Conservation (phyloP, 2,329 filamentous ascomycete genomes). For the Arthrobotrys iridis region DNA sequence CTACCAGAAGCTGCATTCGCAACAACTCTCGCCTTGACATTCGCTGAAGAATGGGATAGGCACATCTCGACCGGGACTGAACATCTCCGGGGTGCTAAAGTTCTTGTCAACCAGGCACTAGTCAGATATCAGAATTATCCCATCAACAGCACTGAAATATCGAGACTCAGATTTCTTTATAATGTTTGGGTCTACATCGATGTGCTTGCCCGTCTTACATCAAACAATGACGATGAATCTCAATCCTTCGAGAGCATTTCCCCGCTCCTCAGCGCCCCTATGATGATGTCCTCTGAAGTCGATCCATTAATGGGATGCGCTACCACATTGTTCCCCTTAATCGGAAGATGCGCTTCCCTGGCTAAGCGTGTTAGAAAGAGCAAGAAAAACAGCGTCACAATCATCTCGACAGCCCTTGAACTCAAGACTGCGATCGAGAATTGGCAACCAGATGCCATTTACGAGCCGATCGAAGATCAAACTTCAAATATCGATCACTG, state of each 20-base stretch:
- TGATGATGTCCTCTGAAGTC: conserved; percentile 66
- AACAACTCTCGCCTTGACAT: conserved; percentile 75
- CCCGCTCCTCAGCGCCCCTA: conserved; percentile 53
- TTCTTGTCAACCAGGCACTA: conserved; percentile 71
- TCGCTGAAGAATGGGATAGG: conserved; percentile 76
- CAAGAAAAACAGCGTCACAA: conserved; percentile 67
- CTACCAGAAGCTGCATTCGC: conserved; percentile 73
- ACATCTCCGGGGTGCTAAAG: conserved; percentile 74
- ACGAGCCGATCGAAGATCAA: conserved; percentile 71
- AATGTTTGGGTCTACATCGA: conserved; percentile 79
- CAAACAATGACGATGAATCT: conserved; percentile 68
- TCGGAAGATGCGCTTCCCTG: conserved; percentile 73
- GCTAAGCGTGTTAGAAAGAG: conserved; percentile 71
- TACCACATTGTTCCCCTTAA: conserved; percentile 73
- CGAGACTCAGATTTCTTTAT: conserved; percentile 73
- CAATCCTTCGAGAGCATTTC: conserved; percentile 58
- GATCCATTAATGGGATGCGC: conserved; percentile 78
- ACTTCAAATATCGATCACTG: conserved; percentile 71
- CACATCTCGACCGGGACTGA: conserved; percentile 75
- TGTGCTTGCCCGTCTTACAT: conserved; percentile 75
- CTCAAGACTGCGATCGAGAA: conserved; percentile 70
- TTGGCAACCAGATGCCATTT: conserved; percentile 70
- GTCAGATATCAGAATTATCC: conserved; percentile 63
- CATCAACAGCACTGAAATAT: conserved; percentile 65
- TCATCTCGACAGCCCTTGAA: conserved; percentile 70